Evolutionary conservation across 768 basidiomycete species (phyloP).

Genomic region (Termitomyces eurrhizus): DNA sequence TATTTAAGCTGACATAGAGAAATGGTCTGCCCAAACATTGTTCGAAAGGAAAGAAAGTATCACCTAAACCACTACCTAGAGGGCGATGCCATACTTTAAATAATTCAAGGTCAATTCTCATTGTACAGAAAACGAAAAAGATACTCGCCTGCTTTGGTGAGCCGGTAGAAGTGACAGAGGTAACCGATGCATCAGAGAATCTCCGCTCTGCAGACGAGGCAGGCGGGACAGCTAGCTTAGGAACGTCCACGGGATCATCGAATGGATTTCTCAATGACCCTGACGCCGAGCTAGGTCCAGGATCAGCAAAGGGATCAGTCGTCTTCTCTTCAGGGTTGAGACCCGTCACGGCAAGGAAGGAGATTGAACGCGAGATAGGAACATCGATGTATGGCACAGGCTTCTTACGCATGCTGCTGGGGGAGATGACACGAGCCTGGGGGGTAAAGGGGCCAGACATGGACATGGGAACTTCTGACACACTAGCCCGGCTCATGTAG

Average conservation of each 20-base stretch:
- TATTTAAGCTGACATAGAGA: neutral
- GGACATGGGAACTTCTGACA: neutral
- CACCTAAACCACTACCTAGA: neutral
- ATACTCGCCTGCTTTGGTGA: neutral
- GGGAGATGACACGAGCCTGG: neutral
- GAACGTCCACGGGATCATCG: slow-evolving; percentile 11
- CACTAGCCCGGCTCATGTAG: neutral
- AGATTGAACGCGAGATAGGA: neutral
- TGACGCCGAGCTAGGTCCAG: neutral
- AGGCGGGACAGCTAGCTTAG: slow-evolving; percentile 9
- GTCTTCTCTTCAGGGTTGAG: neutral
- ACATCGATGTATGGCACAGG: slow-evolving; percentile 15
- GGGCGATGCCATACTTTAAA: neutral
- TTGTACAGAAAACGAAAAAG: too few relatives aligned
- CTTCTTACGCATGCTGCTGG: slow-evolving; percentile 10
- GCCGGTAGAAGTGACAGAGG: neutral
- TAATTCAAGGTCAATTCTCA: neutral
- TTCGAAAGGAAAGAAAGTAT: too few relatives aligned
- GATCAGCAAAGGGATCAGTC: slow-evolving; percentile 17
- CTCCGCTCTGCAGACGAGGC: slow-evolving; percentile 9
- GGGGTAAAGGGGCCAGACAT: neutral
- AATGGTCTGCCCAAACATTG: neutral
- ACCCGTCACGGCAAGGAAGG: neutral
- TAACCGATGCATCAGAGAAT: neutral
- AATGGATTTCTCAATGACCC: slow-evolving; percentile 13